These are phyloP conservation scores for Tolypocladium amazonense DNA, from an alignment of 2,329 filamentous ascomycete species.

Conservation along the genomic window DNA sequence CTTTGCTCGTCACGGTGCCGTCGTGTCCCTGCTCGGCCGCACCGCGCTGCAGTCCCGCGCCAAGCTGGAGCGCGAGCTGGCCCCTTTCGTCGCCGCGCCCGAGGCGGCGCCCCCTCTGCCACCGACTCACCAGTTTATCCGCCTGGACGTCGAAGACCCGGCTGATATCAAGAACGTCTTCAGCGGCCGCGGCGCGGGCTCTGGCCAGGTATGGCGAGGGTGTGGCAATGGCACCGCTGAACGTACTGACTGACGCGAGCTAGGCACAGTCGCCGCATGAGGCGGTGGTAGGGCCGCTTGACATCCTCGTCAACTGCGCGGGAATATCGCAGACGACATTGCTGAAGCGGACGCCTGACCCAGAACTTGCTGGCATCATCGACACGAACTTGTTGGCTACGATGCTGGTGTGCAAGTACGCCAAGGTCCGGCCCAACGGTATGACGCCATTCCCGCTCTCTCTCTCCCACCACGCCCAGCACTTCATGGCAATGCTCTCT, in stretches of 20 bases:
- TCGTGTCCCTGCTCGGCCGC: constrained; percentile 51
- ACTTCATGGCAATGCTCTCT: background rate
- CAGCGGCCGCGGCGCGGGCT: background rate
- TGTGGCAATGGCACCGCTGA: background rate
- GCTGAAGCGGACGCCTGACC: constrained; percentile 42
- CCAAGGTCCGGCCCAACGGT: constrained; percentile 22
- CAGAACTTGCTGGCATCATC: constrained; percentile 46
- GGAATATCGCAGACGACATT: constrained; percentile 58
- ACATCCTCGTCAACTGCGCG: constrained; percentile 70
- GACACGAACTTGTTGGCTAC: constrained; percentile 61
- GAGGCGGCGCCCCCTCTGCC: background rate
- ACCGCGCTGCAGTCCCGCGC: constrained; percentile 34
- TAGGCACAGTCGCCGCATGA: background rate
- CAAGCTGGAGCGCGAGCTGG: constrained; percentile 21
- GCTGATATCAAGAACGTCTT: constrained; percentile 21
- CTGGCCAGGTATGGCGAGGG: background rate
- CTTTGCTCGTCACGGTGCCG: constrained; percentile 53
- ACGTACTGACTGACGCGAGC: background rate
- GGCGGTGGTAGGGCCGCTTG: constrained; percentile 21
- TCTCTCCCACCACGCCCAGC: background rate
- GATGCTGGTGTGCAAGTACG: constrained; percentile 48
- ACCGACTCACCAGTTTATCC: constrained; percentile 21
- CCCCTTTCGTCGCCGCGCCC: constrained; percentile 10
- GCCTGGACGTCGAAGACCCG: constrained; percentile 18
- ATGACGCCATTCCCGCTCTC: background rate